These are phyloP conservation scores for Petasospora fabianii DNA, from an alignment of 1,139 yeast genomes.

Conservation along the genomic window DNA sequence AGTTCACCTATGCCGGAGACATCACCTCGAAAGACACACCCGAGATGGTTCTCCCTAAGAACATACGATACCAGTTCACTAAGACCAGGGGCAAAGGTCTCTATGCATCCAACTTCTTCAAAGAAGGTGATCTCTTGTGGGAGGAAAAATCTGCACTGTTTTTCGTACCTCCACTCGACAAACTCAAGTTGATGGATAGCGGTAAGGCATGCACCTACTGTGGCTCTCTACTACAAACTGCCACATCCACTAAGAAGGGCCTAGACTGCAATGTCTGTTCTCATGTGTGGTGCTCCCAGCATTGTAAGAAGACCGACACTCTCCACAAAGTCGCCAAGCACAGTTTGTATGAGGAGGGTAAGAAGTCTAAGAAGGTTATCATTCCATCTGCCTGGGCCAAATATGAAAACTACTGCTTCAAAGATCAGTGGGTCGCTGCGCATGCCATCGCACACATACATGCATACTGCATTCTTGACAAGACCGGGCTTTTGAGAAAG, in stretches of 20 bases:
- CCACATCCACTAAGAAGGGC: slow-evolving; percentile 43
- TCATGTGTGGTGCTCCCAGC: slow-evolving; percentile 67
- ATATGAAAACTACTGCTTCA: slow-evolving; percentile 59
- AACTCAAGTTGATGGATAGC: slow-evolving; percentile 52
- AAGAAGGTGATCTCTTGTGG: slow-evolving; percentile 55
- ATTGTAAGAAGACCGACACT: slow-evolving; percentile 52
- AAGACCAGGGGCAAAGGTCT: slow-evolving; percentile 48
- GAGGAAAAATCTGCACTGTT: slow-evolving; percentile 59
- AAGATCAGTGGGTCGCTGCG: slow-evolving; percentile 66
- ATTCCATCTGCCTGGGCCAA: slow-evolving; percentile 48
- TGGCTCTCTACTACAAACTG: slow-evolving; percentile 51
- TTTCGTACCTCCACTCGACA: slow-evolving; percentile 68
- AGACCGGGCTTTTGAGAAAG: slow-evolving; percentile 35
- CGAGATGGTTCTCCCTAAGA: slow-evolving; percentile 44
- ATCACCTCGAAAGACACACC: slow-evolving; percentile 55
- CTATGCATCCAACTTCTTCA: slow-evolving; percentile 41
- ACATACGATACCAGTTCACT: slow-evolving; percentile 42
- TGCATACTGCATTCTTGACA: slow-evolving; percentile 47
- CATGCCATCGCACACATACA: slow-evolving; percentile 60
- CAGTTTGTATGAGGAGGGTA: slow-evolving; percentile 26
- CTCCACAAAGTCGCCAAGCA: slow-evolving; percentile 65
- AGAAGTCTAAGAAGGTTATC: slow-evolving; percentile 33
- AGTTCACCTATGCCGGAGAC: slow-evolving; percentile 47
- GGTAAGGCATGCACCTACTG: slow-evolving; percentile 83
- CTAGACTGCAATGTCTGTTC: slow-evolving; percentile 67